Evolutionary conservation across 2,329 filamentous ascomycete genomes (phyloP), one percentile per base, ranked within the genome.

Genomic region (Neofusicoccum laricinum): DNA sequence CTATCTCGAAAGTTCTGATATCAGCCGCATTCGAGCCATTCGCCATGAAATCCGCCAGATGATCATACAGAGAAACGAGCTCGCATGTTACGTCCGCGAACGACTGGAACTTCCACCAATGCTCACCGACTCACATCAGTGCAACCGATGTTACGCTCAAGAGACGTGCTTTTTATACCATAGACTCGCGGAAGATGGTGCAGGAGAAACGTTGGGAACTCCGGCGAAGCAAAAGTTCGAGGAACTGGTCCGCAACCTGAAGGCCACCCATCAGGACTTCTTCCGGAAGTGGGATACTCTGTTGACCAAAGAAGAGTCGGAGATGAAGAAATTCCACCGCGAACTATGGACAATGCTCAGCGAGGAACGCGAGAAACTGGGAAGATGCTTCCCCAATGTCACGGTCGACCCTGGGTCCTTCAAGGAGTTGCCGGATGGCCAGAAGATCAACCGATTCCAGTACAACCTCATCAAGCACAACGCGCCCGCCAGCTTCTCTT

Each of bases 291-390:
- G 95, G 95, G 95, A 99, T 76, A 85, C 89, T 58, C 82, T 99
- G 14, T 81, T 99, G 41, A 98, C 94, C 0, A 95, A 95, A 74
- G 95, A 99, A 79, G 95, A 99, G 75, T 92, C 90, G 70, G 93
- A 96, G 71, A 88, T 90, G 72, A 90, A 95, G 73, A 96, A 91
- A 71, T 90, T 93, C 67, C 88, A 93, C 67, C 85, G 93, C 68
- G 95, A 99, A 74, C 81, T 99, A 2, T 99, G 95, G 95, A 97
- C 93, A 0, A 96, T 99, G 91, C 80, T 93, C 21, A 97, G 95
- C 74, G 83, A 81, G 0, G 92, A 98, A 74, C 89, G 95, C 51
- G 93, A 99, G 76, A 91, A 90, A 71, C 83, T 94, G 10, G 93
- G 93, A 1, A 87, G 94, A 63, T 98, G 95, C 75, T 98, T 98